Conservation (phyloP, 306 rosid species). For the Canavalia ensiformis region DNA sequence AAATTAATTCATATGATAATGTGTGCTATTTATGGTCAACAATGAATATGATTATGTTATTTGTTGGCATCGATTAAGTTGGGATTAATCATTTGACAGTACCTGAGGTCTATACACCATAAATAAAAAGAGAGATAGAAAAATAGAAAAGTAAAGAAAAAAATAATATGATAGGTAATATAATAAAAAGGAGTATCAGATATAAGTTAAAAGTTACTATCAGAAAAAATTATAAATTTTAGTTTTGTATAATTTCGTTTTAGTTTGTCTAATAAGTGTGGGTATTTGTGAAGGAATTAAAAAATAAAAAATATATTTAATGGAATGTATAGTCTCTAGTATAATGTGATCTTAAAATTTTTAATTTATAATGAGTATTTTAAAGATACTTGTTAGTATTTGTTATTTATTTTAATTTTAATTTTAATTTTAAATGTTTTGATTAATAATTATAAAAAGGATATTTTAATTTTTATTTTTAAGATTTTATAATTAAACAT, state of each 20-base stretch:
- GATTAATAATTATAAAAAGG: not conserved
- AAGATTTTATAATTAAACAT: not conserved
- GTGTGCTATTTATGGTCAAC: constrained; percentile 20
- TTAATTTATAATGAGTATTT: too few species aligned
- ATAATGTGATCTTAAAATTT: too few species aligned
- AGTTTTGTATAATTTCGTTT: too few species aligned
- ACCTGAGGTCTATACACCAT: too few species aligned
- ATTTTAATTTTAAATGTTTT: not conserved
- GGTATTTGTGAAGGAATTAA: too few species aligned
- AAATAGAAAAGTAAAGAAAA: not conserved
- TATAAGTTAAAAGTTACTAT: too few species aligned
- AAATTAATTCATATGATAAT: not conserved
- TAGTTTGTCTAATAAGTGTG: too few species aligned
- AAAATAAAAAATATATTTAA: too few species aligned
- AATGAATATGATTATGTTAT: not conserved
- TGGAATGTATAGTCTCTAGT: too few species aligned
- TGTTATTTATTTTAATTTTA: not conserved
- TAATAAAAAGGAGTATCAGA: too few species aligned
- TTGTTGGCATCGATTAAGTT: not conserved
- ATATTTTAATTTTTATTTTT: not conserved
- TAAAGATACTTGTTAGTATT: too few species aligned
- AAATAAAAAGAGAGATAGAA: not conserved
- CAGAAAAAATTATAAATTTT: too few species aligned
- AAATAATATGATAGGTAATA: not conserved
- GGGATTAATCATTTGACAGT: not conserved